Evolutionary conservation across 352 stramenopile genomes (phyloP).

Genomic region (Phytophthora crassamura): DNA sequence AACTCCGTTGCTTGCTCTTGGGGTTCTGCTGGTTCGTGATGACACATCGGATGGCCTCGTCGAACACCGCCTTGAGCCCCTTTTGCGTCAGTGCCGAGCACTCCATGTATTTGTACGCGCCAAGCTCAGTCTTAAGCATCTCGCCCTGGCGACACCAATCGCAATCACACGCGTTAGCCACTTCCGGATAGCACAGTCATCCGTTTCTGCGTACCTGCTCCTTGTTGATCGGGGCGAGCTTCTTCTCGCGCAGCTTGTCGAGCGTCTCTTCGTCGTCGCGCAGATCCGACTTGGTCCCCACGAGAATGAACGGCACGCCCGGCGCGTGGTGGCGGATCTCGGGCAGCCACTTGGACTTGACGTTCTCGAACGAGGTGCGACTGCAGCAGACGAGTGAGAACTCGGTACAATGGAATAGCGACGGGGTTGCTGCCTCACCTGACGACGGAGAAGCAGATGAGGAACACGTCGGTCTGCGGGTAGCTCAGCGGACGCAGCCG

Average conservation of each 20-base stretch:
- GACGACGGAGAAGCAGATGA: constrained; percentile 96
- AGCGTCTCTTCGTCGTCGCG: constrained; percentile 91
- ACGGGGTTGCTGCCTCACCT: constrained; percentile 43
- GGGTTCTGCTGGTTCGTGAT: constrained; percentile 82
- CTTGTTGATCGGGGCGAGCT: constrained; percentile 68
- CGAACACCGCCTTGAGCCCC: constrained; percentile 94
- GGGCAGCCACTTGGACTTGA: constrained; percentile 94
- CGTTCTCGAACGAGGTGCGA: constrained; percentile 95
- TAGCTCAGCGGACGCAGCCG: constrained; percentile 95
- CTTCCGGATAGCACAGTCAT: neutral
- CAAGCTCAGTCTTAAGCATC: constrained; percentile 88
- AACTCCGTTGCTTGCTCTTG: constrained; percentile 51
- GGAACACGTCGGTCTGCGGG: constrained; percentile 96
- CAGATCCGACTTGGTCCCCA: constrained; percentile 95
- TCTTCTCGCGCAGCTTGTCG: constrained; percentile 90
- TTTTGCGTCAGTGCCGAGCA: constrained; percentile 95
- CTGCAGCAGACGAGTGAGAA: constrained; percentile 34
- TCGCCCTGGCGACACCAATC: constrained; percentile 60
- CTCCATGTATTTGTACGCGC: constrained; percentile 93
- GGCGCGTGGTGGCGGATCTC: constrained; percentile 91
- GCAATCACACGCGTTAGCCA: constrained; percentile 4
- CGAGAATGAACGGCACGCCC: constrained; percentile 94
- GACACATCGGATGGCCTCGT: constrained; percentile 93
- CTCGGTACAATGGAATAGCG: neutral
- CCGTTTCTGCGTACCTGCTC: constrained; percentile 57